Evolutionary conservation across 2,329 filamentous ascomycete species (phyloP).

Genomic region (Westerdykella ornata): DNA sequence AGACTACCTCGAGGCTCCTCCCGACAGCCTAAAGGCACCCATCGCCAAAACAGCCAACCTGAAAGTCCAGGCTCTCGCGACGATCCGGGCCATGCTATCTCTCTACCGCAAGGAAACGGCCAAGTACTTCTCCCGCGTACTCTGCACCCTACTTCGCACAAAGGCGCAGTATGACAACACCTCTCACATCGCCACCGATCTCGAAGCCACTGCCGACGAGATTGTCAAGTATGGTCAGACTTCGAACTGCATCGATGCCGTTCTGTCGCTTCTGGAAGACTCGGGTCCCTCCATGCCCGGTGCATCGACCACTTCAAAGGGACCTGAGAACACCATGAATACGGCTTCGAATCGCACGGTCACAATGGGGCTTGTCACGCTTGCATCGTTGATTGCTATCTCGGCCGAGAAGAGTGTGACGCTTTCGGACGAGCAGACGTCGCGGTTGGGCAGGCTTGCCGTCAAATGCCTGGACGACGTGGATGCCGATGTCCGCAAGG

Average conservation of each 20-base stretch:
- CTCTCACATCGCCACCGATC: conserved; percentile 65
- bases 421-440: conserved; percentile 30
- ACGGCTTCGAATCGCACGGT: conserved; percentile 26
- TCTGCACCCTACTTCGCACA: conserved; percentile 60
- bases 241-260: conserved; percentile 43
- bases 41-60: conserved; percentile 63
- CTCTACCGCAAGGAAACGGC: conserved; percentile 60
- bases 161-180: conserved; percentile 61
- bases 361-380: conserved; percentile 37
- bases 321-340: conserved; percentile 21
- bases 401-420: conserved; percentile 26
- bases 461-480: conserved; percentile 35
- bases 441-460: conserved; percentile 36
- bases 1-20: conserved; percentile 60
- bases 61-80: conserved; percentile 67
- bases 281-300: conserved; percentile 18
- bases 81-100: conserved; percentile 65
- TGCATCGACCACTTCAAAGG: conserved; percentile 27
- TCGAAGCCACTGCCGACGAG: conserved; percentile 67
- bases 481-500: conserved; percentile 50
- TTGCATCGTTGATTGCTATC: conserved; percentile 34
- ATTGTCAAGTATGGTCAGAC: conserved; percentile 60
- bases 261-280: conserved; percentile 34
- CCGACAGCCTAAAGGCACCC: conserved; percentile 41
- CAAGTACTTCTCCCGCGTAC: conserved; percentile 59